phyloP scores from a whole-genome alignment of 2,329 filamentous ascomycete species.

The Trichoderma simmonsii region DNA sequence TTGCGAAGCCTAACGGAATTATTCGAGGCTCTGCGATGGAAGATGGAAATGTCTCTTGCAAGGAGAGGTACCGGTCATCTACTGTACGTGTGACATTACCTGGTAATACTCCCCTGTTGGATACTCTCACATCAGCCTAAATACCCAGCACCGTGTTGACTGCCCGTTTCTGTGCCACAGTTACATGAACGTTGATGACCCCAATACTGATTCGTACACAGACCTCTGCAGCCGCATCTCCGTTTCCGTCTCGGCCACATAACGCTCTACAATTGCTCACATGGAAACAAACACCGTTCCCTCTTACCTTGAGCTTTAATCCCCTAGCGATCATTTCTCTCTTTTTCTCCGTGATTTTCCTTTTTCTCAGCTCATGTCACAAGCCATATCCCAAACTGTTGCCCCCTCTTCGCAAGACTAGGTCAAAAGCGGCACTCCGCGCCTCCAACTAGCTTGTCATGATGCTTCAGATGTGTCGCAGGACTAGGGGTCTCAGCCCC shows the following conservation, averaged over 20 bases:
- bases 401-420: background rate
- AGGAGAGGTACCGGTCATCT: background rate
- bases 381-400: background rate
- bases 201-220: background rate
- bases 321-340: background rate
- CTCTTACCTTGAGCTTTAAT: background rate
- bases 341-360: background rate
- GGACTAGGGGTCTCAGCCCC: constrained; percentile 35
- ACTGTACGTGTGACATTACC: background rate
- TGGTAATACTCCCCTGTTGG: background rate
- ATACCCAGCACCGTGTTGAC: background rate
- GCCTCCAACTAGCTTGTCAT: constrained; percentile 21
- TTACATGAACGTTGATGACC: background rate
- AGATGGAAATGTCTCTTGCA: background rate
- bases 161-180: background rate
- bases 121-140: background rate
- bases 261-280: background rate
- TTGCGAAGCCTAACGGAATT: background rate
- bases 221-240: background rate
- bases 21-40: background rate
- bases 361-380: background rate
- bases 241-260: background rate
- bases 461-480: constrained; percentile 50
- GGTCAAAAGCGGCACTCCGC: constrained; percentile 19
- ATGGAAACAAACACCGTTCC: background rate